Conservation (phyloP, 352 stramenopile species). For the Globisporangium lucens region DNA sequence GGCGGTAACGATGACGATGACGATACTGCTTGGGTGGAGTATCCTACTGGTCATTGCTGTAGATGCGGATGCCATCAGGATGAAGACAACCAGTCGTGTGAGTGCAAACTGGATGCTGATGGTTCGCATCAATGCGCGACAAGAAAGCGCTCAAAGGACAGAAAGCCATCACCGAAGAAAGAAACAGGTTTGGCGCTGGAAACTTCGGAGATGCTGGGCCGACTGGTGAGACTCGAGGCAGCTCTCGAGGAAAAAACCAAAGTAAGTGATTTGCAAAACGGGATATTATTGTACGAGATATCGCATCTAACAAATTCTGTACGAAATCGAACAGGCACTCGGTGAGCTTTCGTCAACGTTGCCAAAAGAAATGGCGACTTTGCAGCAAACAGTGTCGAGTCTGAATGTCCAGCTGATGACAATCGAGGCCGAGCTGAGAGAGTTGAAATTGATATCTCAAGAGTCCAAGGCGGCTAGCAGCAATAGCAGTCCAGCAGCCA, state of each 20-base stretch:
- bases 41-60: constrained; percentile 28
- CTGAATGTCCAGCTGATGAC: constrained; percentile 40
- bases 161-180: not conserved
- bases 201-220: constrained; percentile 24
- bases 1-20: constrained; percentile 12
- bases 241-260: constrained; percentile 42
- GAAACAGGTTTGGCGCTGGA: not conserved
- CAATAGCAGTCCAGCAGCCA: not conserved
- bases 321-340: constrained; percentile 23
- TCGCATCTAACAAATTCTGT: not conserved
- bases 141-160: not conserved
- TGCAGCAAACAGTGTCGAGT: constrained; percentile 46
- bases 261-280: constrained; percentile 20
- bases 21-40: constrained; percentile 18
- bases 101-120: constrained; percentile 5
- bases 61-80: constrained; percentile 35
- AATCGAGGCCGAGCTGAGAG: constrained; percentile 40
- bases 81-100: not conserved
- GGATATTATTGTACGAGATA: not conserved
- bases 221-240: constrained; percentile 38
- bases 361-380: constrained; percentile 30
- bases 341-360: constrained; percentile 32
- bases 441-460: constrained; percentile 34
- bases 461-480: constrained; percentile 3
- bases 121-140: constrained; percentile 1